phyloP scores from a whole-genome alignment of 805 yeast species.

The Suhomyces vadensis region DNA sequence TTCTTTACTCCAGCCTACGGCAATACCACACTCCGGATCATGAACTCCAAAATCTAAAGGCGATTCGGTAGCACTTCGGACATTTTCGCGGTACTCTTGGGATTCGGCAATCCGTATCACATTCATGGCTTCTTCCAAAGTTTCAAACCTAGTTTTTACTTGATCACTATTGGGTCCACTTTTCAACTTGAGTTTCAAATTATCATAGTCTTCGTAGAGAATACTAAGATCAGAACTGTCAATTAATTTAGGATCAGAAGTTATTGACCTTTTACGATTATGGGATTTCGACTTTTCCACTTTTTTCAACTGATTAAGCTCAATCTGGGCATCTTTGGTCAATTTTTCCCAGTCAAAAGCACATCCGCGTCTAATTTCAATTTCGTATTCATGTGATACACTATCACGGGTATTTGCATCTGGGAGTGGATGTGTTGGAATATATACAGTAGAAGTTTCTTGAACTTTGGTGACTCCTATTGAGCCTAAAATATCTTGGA shows the following conservation, averaged over 20 bases:
- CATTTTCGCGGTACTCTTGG: background rate
- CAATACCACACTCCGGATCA: constrained; percentile 1
- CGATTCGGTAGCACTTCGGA: background rate
- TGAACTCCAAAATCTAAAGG: background rate
- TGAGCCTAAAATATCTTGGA: constrained; percentile 3
- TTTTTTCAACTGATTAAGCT: constrained; percentile 1
- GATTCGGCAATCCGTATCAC: constrained; percentile 1
- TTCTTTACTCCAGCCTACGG: constrained; percentile 1
- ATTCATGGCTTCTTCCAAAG: constrained; percentile 4
- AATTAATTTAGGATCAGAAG: background rate
- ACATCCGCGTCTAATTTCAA: constrained; percentile 6
- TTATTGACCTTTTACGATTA: background rate
- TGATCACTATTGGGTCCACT: background rate
- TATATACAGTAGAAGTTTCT: constrained; percentile 5
- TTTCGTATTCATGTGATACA: constrained; percentile 3
- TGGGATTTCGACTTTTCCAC: background rate
- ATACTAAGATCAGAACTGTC: background rate
- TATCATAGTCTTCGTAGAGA: constrained; percentile 5
- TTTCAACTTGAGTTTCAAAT: constrained; percentile 1
- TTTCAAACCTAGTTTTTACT: background rate
- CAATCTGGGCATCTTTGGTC: background rate
- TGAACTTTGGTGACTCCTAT: constrained; percentile 5
- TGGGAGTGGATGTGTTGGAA: constrained; percentile 6
- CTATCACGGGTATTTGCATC: background rate
- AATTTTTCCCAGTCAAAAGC: constrained; percentile 8